These are phyloP conservation scores for Dispira simplex DNA, from an alignment of 192 early-diverging fungal genomes.

Conservation along the genomic window DNA sequence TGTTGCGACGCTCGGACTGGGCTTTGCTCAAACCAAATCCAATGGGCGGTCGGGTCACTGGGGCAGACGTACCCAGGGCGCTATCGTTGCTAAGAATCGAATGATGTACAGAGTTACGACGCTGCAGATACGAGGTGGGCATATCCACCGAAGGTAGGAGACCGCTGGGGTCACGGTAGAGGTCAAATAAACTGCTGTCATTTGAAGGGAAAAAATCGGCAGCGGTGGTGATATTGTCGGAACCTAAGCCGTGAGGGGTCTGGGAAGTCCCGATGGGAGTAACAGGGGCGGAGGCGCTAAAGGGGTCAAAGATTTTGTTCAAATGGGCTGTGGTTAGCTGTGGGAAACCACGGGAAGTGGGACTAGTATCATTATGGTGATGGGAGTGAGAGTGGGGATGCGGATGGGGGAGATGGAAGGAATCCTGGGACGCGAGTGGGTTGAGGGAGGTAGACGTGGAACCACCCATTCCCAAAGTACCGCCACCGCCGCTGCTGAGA, in stretches of 20 bases:
- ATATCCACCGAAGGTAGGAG: neutral
- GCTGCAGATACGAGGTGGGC: neutral
- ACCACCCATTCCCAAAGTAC: too few species aligned
- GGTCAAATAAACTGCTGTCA: conserved; percentile 6
- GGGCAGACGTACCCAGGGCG: conserved; percentile 10
- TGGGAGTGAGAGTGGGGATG: neutral
- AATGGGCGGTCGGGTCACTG: neutral
- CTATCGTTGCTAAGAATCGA: neutral
- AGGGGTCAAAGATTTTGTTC: conserved; percentile 10
- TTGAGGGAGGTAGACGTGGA: too few species aligned
- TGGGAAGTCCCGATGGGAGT: neutral
- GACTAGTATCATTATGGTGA: neutral
- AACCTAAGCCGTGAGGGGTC: neutral
- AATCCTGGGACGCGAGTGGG: too few species aligned
- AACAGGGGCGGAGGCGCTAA: conserved; percentile 10
- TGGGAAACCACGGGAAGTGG: conserved; percentile 4
- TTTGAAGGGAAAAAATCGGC: conserved; percentile 8
- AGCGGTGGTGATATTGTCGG: neutral
- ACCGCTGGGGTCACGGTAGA: conserved; percentile 3
- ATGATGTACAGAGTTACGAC: conserved; percentile 10
- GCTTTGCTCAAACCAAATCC: conserved; percentile 11
- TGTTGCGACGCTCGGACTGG: conserved; percentile 10
- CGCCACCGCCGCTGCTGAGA: too few species aligned
- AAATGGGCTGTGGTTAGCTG: neutral
- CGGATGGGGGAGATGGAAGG: neutral